Evolutionary conservation across 108 stramenopile species (phyloP).

Genomic region (Pseudonitzschia pungens): DNA sequence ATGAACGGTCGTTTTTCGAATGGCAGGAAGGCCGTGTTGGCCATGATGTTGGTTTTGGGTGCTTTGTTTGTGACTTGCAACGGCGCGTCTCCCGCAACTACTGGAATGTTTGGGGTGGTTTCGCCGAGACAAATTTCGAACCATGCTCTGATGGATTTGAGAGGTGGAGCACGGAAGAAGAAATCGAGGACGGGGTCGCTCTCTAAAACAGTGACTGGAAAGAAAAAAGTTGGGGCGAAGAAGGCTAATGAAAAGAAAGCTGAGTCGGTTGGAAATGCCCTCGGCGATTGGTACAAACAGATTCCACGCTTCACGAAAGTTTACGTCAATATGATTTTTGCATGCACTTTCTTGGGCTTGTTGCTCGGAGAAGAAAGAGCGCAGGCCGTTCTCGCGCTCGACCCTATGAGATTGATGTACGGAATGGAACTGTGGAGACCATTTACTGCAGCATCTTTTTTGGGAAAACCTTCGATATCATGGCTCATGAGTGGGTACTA

Average conservation of each 20-base stretch:
- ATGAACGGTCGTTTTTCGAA: neutral
- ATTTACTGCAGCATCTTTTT: slow-evolving; percentile 80
- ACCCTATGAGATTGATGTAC: slow-evolving; percentile 75
- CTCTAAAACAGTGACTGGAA: slow-evolving; percentile 37
- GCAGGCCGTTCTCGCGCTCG: slow-evolving; percentile 76
- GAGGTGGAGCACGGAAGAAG: slow-evolving; percentile 37
- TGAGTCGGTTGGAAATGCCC: neutral
- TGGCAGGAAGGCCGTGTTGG: neutral
- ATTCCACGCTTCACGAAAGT: slow-evolving; percentile 79
- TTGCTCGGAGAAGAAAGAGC: slow-evolving; percentile 82
- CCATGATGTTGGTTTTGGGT: neutral
- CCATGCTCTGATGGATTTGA: slow-evolving; percentile 11
- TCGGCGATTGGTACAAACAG: slow-evolving; percentile 65
- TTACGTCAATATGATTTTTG: slow-evolving; percentile 77
- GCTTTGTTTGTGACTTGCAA: neutral
- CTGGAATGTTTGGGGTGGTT: slow-evolving; percentile 5
- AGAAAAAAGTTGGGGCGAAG: slow-evolving; percentile 37
- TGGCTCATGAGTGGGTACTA: slow-evolving; percentile 89
- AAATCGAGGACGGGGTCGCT: slow-evolving; percentile 20
- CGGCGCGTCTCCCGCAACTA: neutral
- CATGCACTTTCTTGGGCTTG: slow-evolving; percentile 67
- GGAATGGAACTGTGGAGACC: slow-evolving; percentile 85
- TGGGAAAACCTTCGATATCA: slow-evolving; percentile 83
- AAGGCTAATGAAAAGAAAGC: slow-evolving; percentile 17
- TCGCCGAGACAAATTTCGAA: slow-evolving; percentile 2